A percentile compares a stretch with the other conserved stretches of the same genome.
These are phyloP conservation scores for Trypanosoma melophagium DNA, from an alignment of 208 protist genomes.

Conservation along the genomic window DNA sequence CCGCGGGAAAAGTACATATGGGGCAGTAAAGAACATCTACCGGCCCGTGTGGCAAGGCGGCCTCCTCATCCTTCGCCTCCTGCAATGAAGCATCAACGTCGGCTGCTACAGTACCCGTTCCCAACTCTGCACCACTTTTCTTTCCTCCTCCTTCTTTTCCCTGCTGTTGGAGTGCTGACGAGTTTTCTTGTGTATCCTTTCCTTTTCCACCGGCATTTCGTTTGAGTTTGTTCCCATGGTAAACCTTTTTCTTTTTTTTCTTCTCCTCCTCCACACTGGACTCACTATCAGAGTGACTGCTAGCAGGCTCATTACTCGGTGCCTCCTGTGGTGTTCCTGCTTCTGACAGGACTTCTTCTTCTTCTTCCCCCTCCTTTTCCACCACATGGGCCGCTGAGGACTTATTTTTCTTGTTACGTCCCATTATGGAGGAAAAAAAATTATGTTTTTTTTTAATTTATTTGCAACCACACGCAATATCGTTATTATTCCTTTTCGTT, in stretches of 20 bases:
- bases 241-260: slow-evolving; percentile 60
- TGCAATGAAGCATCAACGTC: slow-evolving; percentile 11
- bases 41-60: slow-evolving; percentile 41
- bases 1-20: slow-evolving; percentile 88
- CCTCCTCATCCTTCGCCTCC: slow-evolving; percentile 26
- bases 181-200: slow-evolving; percentile 27
- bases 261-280: not conserved
- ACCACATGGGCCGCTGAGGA: not conserved
- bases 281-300: slow-evolving; percentile 3
- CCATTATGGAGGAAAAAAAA: slow-evolving; percentile 32
- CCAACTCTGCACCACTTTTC: no score
- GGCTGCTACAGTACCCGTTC: no score
- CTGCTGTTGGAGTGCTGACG: not conserved
- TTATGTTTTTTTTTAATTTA: no score
- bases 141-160: not conserved
- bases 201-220: slow-evolving; percentile 29
- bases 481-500: not conserved
- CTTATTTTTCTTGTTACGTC: slow-evolving; percentile 58
- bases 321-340: no score
- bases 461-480: no score
- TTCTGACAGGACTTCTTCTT: not conserved
- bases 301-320: no score
- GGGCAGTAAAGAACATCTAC: slow-evolving; percentile 90
- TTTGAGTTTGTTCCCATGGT: slow-evolving; percentile 53
- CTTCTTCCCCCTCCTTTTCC: not conserved